Percentiles rank a stretch among this genome's conserved stretches.
These are phyloP conservation scores for Talaromyces nanjingensis DNA, from an alignment of 495 filamentous ascomycete genomes.

Conservation along the genomic window DNA sequence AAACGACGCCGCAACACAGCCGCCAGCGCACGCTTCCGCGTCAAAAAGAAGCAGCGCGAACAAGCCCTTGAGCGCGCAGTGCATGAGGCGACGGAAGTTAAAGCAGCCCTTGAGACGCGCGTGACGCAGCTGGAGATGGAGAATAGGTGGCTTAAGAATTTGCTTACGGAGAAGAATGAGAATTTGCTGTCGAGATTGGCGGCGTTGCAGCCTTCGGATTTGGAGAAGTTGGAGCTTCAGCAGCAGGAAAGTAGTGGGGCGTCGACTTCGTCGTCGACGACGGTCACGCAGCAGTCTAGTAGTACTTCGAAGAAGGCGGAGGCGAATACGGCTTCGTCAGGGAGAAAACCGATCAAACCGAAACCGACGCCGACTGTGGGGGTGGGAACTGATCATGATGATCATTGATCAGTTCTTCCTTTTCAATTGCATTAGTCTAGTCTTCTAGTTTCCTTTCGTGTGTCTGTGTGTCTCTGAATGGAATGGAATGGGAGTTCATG, in stretches of 20 bases:
- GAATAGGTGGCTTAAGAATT: conserved; percentile 92
- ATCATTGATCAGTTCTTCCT: background rate
- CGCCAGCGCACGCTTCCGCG: conserved; percentile 87
- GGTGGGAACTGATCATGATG: background rate
- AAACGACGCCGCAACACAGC: conserved; percentile 97
- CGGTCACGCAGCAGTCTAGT: background rate
- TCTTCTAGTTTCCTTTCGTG: background rate
- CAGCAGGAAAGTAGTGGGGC: background rate
- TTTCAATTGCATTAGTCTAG: background rate
- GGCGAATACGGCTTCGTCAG: background rate
- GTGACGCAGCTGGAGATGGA: conserved; percentile 86
- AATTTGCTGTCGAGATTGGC: conserved; percentile 8
- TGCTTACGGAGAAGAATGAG: conserved; percentile 88
- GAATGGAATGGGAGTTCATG: background rate
- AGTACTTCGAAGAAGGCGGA: background rate
- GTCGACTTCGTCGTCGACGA: conserved; percentile 1
- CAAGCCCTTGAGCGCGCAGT: conserved; percentile 80
- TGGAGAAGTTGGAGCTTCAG: background rate
- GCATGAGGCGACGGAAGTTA: conserved; percentile 85
- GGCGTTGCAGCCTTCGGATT: conserved; percentile 3
- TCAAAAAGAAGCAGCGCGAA: conserved; percentile 99
- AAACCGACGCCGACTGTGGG: conserved; percentile 6
- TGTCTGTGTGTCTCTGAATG: background rate
- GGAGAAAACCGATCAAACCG: conserved; percentile 10
- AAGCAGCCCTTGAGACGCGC: conserved; percentile 66